Percentiles rank a stretch among this genome's conserved stretches.
Conservation (phyloP, 768 basidiomycete genomes). For the Amanita molliuscula region DNA sequence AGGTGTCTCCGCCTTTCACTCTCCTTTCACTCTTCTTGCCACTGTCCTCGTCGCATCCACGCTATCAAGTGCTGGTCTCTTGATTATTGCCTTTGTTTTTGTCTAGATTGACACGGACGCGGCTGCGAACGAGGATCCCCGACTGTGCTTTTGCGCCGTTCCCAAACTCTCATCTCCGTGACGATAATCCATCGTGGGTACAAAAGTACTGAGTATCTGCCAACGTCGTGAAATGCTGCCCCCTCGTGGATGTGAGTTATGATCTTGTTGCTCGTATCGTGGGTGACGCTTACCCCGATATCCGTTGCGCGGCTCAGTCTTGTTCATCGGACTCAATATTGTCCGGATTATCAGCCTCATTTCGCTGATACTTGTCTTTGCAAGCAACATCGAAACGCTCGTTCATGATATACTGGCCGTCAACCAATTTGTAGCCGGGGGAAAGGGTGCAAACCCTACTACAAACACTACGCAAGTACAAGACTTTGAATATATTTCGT, state of each 20-base stretch:
- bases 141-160: background rate
- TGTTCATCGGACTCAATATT: slow-evolving; percentile 72
- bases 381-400: slow-evolving; percentile 67
- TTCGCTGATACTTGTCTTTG: slow-evolving; percentile 67
- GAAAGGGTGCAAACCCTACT: slow-evolving; percentile 17
- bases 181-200: background rate
- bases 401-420: slow-evolving; percentile 69
- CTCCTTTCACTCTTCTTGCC: background rate
- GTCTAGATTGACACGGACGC: background rate
- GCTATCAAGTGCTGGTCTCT: slow-evolving; percentile 6
- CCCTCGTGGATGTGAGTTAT: slow-evolving; percentile 26
- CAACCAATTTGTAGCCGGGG: slow-evolving; percentile 45
- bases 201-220: background rate
- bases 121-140: background rate
- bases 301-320: slow-evolving; percentile 21
- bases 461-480: slow-evolving; percentile 22
- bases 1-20: background rate
- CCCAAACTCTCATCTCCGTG: background rate
- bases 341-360: slow-evolving; percentile 75
- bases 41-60: background rate
- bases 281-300: background rate
- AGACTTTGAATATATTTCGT: slow-evolving; percentile 76
- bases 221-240: slow-evolving; percentile 19
- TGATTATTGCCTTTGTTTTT: background rate
- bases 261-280: background rate